Percentiles rank a stretch among this genome's conserved stretches.
These are phyloP conservation scores for Rhodotorula sp. DNA, from an alignment of 1,284 basidiomycete genomes.

Conservation along the genomic window DNA sequence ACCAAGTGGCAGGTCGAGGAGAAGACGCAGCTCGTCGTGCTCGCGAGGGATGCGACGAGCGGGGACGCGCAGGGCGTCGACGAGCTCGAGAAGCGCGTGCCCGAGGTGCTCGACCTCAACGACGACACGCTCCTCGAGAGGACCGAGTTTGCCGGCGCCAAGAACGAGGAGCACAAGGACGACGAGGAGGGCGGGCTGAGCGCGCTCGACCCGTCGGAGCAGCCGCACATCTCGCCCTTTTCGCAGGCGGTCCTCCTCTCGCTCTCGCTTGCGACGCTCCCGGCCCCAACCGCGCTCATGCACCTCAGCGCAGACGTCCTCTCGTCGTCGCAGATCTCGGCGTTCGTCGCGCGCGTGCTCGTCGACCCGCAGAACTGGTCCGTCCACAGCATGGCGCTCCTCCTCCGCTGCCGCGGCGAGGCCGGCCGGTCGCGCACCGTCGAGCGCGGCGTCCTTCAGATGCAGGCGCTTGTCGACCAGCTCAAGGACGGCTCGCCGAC, in stretches of 20 bases:
- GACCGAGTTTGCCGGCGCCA: slow-evolving; percentile 73
- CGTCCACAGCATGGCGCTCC: slow-evolving; percentile 87
- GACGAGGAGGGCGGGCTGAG: slow-evolving; percentile 52
- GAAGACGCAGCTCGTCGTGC: slow-evolving; percentile 86
- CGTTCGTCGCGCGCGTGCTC: slow-evolving; percentile 83
- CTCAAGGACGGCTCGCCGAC: slow-evolving; percentile 66
- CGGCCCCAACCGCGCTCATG: slow-evolving; percentile 60
- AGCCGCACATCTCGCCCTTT: slow-evolving; percentile 82
- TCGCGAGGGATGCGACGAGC: slow-evolving; percentile 72
- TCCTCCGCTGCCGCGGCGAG: slow-evolving; percentile 86
- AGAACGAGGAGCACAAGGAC: slow-evolving; percentile 42
- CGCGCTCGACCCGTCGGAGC: slow-evolving; percentile 77
- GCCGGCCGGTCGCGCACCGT: slow-evolving; percentile 81
- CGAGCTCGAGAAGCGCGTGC: slow-evolving; percentile 52
- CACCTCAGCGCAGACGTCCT: slow-evolving; percentile 62
- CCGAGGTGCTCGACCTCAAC: slow-evolving; percentile 80
- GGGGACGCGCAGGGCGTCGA: slow-evolving; percentile 34
- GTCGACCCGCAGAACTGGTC: slow-evolving; percentile 89
- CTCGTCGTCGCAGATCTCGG: slow-evolving; percentile 83
- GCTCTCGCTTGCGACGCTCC: slow-evolving; percentile 77
- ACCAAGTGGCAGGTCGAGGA: slow-evolving; percentile 92
- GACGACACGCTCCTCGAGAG: slow-evolving; percentile 96
- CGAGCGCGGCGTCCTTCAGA: slow-evolving; percentile 82
- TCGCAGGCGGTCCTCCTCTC: slow-evolving; percentile 88
- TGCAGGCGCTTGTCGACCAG: slow-evolving; percentile 90